Conservation (phyloP, 164 flowering plant genomes). For the Dillenia turbinata region DNA sequence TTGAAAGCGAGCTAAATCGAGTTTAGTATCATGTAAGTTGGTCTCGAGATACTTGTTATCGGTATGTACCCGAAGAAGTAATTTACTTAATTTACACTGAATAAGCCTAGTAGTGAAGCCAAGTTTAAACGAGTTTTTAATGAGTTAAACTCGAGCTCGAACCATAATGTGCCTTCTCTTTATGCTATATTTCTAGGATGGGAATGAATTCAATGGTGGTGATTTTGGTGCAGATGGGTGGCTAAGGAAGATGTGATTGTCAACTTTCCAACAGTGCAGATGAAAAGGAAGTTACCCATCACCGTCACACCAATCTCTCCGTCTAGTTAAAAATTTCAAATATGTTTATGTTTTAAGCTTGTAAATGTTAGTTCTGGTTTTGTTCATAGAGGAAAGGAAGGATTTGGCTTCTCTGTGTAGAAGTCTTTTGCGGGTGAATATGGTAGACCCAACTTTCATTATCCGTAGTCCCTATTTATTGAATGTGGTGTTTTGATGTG, state of each 20-base stretch:
- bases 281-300: slow-evolving; percentile 80
- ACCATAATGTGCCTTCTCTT: no score
- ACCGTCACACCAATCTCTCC: slow-evolving; percentile 37
- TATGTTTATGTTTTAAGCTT: no score
- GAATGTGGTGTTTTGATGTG: background rate
- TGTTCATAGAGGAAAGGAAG: slow-evolving; percentile 12
- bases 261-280: slow-evolving; percentile 85
- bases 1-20: no score
- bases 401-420: slow-evolving; percentile 1
- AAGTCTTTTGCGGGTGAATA: background rate
- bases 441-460: no score
- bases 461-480: background rate
- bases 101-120: no score
- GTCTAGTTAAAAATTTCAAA: background rate
- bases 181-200: background rate
- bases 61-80: no score
- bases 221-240: slow-evolving; percentile 59
- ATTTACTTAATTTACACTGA: no score
- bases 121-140: no score
- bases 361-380: slow-evolving; percentile 21
- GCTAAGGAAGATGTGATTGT: slow-evolving; percentile 68
- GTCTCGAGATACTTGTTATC: no score
- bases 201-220: background rate
- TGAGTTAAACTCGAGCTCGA: no score
- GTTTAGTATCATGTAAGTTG: no score